These are phyloP conservation scores for Candida verbasci DNA, from an alignment of 805 yeast genomes.

Conservation along the genomic window DNA sequence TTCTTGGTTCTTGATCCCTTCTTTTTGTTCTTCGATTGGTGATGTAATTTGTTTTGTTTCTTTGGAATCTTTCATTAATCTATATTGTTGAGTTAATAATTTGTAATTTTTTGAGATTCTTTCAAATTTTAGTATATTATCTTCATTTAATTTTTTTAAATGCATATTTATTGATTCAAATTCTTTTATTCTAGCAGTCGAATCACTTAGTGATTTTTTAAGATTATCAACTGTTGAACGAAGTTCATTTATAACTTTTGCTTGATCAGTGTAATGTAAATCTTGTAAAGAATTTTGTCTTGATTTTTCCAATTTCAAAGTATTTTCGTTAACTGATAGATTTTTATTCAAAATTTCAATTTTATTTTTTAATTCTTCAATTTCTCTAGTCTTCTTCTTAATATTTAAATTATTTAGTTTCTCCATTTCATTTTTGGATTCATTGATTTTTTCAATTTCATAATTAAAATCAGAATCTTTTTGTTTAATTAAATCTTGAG, in stretches of 20 bases:
- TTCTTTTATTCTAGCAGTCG: slow-evolving; percentile 51
- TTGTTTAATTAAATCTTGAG: slow-evolving; percentile 52
- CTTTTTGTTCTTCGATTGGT: not conserved
- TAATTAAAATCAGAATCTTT: slow-evolving; percentile 53
- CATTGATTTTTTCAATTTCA: slow-evolving; percentile 46
- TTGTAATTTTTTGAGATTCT: slow-evolving; percentile 69
- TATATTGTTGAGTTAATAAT: slow-evolving; percentile 54
- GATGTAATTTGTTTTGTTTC: slow-evolving; percentile 1
- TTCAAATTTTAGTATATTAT: slow-evolving; percentile 61
- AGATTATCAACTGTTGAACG: slow-evolving; percentile 37
- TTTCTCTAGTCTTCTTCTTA: slow-evolving; percentile 58
- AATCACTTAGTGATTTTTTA: slow-evolving; percentile 47
- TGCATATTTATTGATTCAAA: slow-evolving; percentile 48
- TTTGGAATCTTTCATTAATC: slow-evolving; percentile 22
- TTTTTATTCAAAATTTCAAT: slow-evolving; percentile 42
- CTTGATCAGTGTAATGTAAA: slow-evolving; percentile 11
- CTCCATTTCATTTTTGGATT: slow-evolving; percentile 62
- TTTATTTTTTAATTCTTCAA: slow-evolving; percentile 48
- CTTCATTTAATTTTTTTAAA: slow-evolving; percentile 62
- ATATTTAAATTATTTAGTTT: slow-evolving; percentile 44
- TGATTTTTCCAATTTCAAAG: slow-evolving; percentile 10
- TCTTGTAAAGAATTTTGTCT: slow-evolving; percentile 18
- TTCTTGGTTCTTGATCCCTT: not conserved
- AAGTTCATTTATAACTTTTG: slow-evolving; percentile 15
- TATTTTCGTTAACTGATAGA: slow-evolving; percentile 35